Conservation (phyloP, 768 basidiomycete species). For the Termitomyces sp. region DNA sequence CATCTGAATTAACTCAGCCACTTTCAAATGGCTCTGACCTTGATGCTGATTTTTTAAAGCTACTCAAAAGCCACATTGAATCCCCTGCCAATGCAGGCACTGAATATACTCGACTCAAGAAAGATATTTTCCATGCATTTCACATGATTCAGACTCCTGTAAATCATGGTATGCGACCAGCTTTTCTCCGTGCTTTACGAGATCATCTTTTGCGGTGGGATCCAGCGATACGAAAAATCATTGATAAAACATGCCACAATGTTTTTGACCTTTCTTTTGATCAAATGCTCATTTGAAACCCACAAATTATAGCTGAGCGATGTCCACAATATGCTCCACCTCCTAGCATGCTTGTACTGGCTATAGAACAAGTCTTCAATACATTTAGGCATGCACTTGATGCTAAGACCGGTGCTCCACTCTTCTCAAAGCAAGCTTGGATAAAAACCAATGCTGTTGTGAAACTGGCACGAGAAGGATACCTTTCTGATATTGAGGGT, state of each 20-base stretch:
- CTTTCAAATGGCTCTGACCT: no score
- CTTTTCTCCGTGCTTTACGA: neutral
- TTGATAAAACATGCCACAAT: neutral
- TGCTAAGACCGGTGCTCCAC: neutral
- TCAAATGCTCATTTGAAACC: neutral
- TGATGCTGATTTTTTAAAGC: no score
- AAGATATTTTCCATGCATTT: neutral
- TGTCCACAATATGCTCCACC: neutral
- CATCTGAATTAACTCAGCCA: no score
- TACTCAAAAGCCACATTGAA: neutral
- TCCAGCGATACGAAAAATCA: neutral
- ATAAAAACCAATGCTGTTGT: neutral
- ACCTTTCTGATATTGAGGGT: neutral
- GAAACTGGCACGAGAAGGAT: neutral
- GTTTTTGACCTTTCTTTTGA: neutral
- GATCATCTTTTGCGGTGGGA: neutral
- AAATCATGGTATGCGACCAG: neutral
- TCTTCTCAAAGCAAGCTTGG: neutral
- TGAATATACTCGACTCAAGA: neutral
- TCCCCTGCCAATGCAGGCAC: neutral
- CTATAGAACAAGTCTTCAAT: neutral
- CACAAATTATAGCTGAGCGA: neutral
- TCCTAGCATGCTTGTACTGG: neutral
- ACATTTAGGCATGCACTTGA: neutral
- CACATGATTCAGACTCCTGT: neutral